These are phyloP conservation scores for Juncus effusus DNA, from an alignment of 176 grass and related monocot genomes.

Conservation along the genomic window DNA sequence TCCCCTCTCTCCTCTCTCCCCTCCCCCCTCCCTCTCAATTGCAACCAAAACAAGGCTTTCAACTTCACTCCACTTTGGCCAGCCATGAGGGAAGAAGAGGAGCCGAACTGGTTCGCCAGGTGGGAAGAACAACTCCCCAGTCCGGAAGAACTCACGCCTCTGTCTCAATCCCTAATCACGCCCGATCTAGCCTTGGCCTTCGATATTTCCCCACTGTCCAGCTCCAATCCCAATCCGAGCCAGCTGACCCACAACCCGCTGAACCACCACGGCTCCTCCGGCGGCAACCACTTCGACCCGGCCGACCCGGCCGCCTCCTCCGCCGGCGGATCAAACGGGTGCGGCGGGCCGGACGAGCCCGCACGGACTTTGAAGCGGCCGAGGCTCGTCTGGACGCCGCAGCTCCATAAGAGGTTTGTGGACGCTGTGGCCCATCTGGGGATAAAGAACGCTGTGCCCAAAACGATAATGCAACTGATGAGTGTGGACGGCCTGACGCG, in stretches of 20 bases:
- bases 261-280: conserved; percentile 8
- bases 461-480: conserved; percentile 97
- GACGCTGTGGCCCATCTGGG: conserved; percentile 84
- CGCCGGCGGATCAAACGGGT: conserved; percentile 44
- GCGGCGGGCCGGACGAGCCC: conserved; percentile 47
- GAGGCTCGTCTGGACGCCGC: conserved; percentile 86
- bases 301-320: conserved; percentile 47
- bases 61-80: not conserved
- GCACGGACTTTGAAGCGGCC: conserved; percentile 79
- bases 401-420: conserved; percentile 88
- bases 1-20: not conserved
- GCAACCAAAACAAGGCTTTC: not conserved
- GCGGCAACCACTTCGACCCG: conserved; percentile 46
- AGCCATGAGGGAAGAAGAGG: conserved; percentile 80
- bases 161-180: conserved; percentile 83
- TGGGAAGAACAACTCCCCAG: conserved; percentile 77
- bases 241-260: not conserved
- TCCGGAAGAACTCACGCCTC: conserved; percentile 78
- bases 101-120: conserved; percentile 79
- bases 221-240: conserved; percentile 4
- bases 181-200: conserved; percentile 82
- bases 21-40: not conserved
- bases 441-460: conserved; percentile 94
- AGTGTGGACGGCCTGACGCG: conserved; percentile 89
- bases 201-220: conserved; percentile 53